A percentile compares a stretch with the other conserved stretches of the same genome.
These are phyloP conservation scores for Pleurotus cornucopiae DNA, from an alignment of 768 basidiomycete genomes.

Conservation along the genomic window DNA sequence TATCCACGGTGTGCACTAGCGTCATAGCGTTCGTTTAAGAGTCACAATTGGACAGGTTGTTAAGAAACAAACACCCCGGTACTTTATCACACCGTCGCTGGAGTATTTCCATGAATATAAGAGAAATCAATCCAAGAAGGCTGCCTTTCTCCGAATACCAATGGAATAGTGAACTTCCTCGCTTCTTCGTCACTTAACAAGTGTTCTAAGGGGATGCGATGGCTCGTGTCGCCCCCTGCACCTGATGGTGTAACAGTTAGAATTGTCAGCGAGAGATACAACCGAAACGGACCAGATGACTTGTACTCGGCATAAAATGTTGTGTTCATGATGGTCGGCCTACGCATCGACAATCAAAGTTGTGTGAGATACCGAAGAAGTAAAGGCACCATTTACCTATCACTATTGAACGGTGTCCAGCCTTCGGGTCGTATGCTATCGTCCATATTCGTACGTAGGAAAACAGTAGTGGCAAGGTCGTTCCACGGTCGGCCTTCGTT, in stretches of 20 bases:
- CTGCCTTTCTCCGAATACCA: slow-evolving; percentile 41
- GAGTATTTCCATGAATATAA: slow-evolving; percentile 23
- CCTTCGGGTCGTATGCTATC: slow-evolving; percentile 46
- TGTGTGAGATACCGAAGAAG: neutral
- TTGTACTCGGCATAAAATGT: slow-evolving; percentile 57
- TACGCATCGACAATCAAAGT: slow-evolving; percentile 12
- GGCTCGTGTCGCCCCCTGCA: slow-evolving; percentile 45
- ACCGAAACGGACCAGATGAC: slow-evolving; percentile 39
- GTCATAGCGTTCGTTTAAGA: neutral
- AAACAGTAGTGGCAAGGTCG: slow-evolving; percentile 50
- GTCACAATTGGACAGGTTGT: neutral
- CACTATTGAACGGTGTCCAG: slow-evolving; percentile 43
- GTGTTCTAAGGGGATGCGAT: slow-evolving; percentile 42
- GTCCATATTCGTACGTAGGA: slow-evolving; percentile 54
- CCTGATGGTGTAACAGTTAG: slow-evolving; percentile 28
- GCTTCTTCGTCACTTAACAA: slow-evolving; percentile 38
- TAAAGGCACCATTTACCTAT: slow-evolving; percentile 24
- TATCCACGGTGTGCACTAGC: neutral
- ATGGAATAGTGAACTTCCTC: slow-evolving; percentile 36
- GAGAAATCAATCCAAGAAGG: slow-evolving; percentile 55
- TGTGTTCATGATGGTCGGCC: slow-evolving; percentile 44
- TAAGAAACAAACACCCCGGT: neutral
- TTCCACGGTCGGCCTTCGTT: slow-evolving; percentile 56
- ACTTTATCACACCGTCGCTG: neutral
- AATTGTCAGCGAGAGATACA: neutral